phyloP scores from a whole-genome alignment of 2,329 filamentous ascomycete genomes.

The Diaporthe ilicicola region DNA sequence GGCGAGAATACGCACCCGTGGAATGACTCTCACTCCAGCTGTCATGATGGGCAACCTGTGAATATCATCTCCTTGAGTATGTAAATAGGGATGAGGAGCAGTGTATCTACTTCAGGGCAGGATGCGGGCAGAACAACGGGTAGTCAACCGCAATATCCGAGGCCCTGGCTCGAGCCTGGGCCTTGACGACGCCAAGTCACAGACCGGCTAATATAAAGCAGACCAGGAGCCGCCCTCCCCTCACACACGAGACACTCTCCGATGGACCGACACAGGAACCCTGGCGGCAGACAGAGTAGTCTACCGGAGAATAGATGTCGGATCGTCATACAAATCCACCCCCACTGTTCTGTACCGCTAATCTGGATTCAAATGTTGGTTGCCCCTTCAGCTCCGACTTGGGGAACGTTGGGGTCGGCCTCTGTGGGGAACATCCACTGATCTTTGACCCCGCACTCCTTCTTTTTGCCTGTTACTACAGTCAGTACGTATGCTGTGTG shows the following conservation, averaged over 20 bases:
- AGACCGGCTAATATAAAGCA: neutral
- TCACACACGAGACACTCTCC: neutral
- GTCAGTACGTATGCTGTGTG: neutral
- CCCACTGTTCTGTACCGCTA: too few species aligned
- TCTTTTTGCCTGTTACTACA: neutral
- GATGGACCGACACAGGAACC: neutral
- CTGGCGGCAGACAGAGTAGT: neutral
- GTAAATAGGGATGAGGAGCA: neutral
- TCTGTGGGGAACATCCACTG: slow-evolving; percentile 1
- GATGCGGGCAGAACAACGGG: neutral
- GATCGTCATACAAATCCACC: slow-evolving; percentile 4
- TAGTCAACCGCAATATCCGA: neutral
- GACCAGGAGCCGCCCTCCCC: slow-evolving; percentile 1
- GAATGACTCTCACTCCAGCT: slow-evolving; percentile 44
- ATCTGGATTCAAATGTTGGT: too few species aligned
- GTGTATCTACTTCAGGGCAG: too few species aligned
- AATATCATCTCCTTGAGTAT: neutral
- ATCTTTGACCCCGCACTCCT: slow-evolving; percentile 5
- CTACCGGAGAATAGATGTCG: slow-evolving; percentile 6
- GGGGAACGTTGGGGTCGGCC: slow-evolving; percentile 8
- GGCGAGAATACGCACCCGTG: slow-evolving; percentile 43
- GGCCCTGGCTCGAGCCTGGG: slow-evolving; percentile 13
- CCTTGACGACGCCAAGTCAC: slow-evolving; percentile 12
- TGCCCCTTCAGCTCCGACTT: neutral
- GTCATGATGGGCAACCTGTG: slow-evolving; percentile 37